A percentile compares a stretch with the other conserved stretches of the same genome.
Evolutionary conservation across 164 flowering plant genomes (phyloP).

Genomic region (Nymphaea colorata): DNA sequence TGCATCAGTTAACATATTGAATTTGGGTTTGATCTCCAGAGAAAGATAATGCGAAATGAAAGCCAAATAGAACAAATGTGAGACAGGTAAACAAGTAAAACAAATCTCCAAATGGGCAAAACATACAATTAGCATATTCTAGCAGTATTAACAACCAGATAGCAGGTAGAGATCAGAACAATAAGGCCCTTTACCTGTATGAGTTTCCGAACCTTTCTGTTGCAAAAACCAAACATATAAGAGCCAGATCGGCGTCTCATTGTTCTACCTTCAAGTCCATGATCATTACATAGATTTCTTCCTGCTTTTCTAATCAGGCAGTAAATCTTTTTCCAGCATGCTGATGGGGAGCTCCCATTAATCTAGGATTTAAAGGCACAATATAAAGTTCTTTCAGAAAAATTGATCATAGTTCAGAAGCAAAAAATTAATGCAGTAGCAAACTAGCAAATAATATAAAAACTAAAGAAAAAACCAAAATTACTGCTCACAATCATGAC

Average conservation of each 20-base stretch:
- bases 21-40: too few species aligned
- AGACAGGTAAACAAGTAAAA: too few species aligned
- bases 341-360: slow-evolving; percentile 57
- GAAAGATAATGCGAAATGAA: too few species aligned
- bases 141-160: too few species aligned
- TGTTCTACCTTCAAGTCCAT: slow-evolving; percentile 14
- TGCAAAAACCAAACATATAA: slow-evolving; percentile 84
- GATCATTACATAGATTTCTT: slow-evolving; percentile 19
- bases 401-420: background rate
- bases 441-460: too few species aligned
- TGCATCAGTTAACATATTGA: too few species aligned
- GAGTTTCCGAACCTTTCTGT: slow-evolving; percentile 41
- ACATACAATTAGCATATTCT: too few species aligned
- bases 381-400: background rate
- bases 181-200: slow-evolving; percentile 34
- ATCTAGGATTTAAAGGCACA: slow-evolving; percentile 27
- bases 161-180: too few species aligned
- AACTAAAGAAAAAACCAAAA: too few species aligned
- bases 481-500: too few species aligned
- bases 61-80: too few species aligned
- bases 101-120: too few species aligned
- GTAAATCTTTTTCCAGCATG: slow-evolving; percentile 82
- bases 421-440: slow-evolving; percentile 3
- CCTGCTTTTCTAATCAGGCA: slow-evolving; percentile 34
- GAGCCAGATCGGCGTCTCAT: slow-evolving; percentile 36